Percentiles rank a stretch among this genome's conserved stretches.
These are phyloP conservation scores for Quercus mongolica DNA, from an alignment of 306 rosid species.

Conservation along the genomic window DNA sequence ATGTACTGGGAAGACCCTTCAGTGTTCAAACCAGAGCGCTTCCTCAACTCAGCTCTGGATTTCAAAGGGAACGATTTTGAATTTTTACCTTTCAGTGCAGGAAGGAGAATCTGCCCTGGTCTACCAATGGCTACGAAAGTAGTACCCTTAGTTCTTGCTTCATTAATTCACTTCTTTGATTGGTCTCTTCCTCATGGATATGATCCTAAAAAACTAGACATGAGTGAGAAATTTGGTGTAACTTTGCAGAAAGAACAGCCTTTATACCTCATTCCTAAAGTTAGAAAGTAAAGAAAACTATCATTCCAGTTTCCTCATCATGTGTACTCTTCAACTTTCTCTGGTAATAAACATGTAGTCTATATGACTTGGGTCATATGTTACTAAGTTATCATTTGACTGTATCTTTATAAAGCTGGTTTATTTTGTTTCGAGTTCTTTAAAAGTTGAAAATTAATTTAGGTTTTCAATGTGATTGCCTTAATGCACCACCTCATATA, in stretches of 20 bases:
- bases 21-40: constrained; percentile 20
- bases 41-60: constrained; percentile 12
- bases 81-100: constrained; percentile 24
- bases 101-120: constrained; percentile 37
- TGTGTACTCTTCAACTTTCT: neutral
- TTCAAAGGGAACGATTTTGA: constrained; percentile 27
- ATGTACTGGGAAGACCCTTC: constrained; percentile 13
- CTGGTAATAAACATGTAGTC: neutral
- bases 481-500: neutral
- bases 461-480: neutral
- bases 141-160: constrained; percentile 12
- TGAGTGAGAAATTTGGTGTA: constrained; percentile 17
- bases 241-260: constrained; percentile 16
- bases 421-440: neutral
- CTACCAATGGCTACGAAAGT: constrained; percentile 17
- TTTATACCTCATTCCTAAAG: constrained; percentile 10
- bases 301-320: neutral
- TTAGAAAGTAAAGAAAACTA: neutral
- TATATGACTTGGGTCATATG: neutral
- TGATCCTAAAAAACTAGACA: constrained; percentile 5
- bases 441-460: neutral
- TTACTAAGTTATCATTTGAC: neutral
- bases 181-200: constrained; percentile 26
- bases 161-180: constrained; percentile 19
- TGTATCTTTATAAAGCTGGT: neutral